These are phyloP conservation scores for Fragosphaeria purpurea DNA, from an alignment of 2,329 filamentous ascomycete species.

Conservation along the genomic window DNA sequence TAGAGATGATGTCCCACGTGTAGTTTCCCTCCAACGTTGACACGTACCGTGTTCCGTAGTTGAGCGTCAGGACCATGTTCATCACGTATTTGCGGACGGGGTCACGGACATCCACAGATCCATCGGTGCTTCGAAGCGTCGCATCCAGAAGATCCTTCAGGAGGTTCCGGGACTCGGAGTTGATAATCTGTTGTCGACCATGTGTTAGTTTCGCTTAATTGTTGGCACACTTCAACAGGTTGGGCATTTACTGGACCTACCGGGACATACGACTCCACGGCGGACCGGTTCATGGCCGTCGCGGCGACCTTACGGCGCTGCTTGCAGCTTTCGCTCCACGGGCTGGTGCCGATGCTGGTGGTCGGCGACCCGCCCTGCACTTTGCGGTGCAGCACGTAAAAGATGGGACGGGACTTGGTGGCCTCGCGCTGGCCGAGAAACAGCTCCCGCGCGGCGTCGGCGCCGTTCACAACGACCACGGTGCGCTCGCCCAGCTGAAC, in stretches of 20 bases:
- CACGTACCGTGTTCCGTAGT: conserved; percentile 56
- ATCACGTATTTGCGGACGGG: too few species aligned
- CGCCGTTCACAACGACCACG: conserved; percentile 69
- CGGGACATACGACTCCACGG: conserved; percentile 64
- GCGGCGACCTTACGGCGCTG: conserved; percentile 65
- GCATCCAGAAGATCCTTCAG: neutral
- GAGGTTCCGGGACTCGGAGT: conserved; percentile 60
- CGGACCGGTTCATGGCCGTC: conserved; percentile 63
- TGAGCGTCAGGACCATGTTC: conserved; percentile 66
- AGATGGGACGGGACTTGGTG: conserved; percentile 64
- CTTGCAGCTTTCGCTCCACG: conserved; percentile 75
- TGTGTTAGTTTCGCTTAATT: too few species aligned
- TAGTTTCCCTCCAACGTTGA: neutral
- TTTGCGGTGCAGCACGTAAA: conserved; percentile 73
- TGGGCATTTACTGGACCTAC: neutral
- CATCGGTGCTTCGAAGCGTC: too few species aligned
- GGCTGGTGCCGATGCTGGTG: conserved; percentile 73
- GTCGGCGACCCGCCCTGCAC: conserved; percentile 60
- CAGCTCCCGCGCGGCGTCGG: conserved; percentile 60
- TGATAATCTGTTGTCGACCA: conserved; percentile 42
- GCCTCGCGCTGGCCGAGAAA: conserved; percentile 73
- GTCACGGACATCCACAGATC: too few species aligned
- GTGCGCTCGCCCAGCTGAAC: conserved; percentile 55
- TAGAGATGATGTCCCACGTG: too few species aligned
- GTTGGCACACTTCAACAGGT: too few species aligned